These are phyloP conservation scores for Stellera chamaejasme DNA, from an alignment of 345 rosid species.

Conservation along the genomic window DNA sequence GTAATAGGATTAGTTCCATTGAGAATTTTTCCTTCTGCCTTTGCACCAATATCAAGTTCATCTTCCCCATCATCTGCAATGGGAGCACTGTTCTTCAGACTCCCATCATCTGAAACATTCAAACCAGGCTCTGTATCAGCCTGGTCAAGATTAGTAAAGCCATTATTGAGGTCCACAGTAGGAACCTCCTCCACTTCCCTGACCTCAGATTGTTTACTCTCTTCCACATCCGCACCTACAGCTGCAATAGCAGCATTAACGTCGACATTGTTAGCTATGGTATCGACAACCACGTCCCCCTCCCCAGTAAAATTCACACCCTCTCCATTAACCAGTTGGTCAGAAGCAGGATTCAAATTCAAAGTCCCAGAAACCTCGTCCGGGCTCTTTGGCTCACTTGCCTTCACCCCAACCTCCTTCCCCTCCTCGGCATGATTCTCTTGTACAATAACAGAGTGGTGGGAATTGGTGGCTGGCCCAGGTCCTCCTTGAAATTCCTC, in stretches of 20 bases:
- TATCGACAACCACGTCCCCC: constrained; percentile 30
- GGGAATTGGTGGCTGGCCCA: constrained; percentile 12
- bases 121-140: constrained; percentile 21
- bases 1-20: background rate
- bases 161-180: constrained; percentile 30
- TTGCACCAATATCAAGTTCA: constrained; percentile 11
- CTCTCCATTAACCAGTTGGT: constrained; percentile 22
- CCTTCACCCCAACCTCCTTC: constrained; percentile 12
- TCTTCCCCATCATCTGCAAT: constrained; percentile 13
- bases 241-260: constrained; percentile 9
- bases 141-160: constrained; percentile 29
- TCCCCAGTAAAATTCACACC: constrained; percentile 22
- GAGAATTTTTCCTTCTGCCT: constrained; percentile 2
- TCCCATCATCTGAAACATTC: constrained; percentile 18
- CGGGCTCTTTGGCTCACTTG: constrained; percentile 14
- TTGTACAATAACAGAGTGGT: constrained; percentile 26
- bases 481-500: constrained; percentile 12
- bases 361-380: background rate
- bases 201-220: constrained; percentile 19
- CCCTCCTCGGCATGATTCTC: constrained; percentile 20
- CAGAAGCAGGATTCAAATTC: constrained; percentile 10
- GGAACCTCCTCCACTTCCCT: constrained; percentile 24
- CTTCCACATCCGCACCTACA: constrained; percentile 28
- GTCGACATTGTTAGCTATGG: constrained; percentile 8
- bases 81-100: constrained; percentile 16